phyloP scores from a whole-genome alignment of 768 basidiomycete species.

The Rhodotorula paludigena region DNA sequence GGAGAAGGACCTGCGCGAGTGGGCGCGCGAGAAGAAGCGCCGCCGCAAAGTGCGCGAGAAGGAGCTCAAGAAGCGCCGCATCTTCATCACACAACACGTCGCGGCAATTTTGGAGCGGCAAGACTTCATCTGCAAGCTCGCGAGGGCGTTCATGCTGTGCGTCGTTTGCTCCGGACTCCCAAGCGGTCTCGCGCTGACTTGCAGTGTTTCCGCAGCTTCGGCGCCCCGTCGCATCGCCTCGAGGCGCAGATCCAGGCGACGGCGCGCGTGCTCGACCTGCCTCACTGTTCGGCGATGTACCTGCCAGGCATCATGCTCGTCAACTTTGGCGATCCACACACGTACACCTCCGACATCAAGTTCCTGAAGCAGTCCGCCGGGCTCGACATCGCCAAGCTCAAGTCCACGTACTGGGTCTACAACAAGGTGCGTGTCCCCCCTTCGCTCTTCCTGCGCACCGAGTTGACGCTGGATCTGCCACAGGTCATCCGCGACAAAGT shows the following conservation, averaged over 20 bases:
- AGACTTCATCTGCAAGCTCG: conserved; percentile 53
- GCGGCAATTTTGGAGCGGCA: conserved; percentile 57
- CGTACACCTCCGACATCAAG: conserved; percentile 73
- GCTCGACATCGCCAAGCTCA: conserved; percentile 70
- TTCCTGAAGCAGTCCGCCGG: conserved; percentile 47
- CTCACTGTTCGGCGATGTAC: conserved; percentile 50
- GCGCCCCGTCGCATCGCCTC: conserved; percentile 52
- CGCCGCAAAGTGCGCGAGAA: conserved; percentile 52
- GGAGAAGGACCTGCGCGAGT: conserved; percentile 37
- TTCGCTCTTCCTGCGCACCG: neutral
- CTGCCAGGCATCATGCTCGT: conserved; percentile 60
- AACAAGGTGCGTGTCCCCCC: conserved; percentile 45
- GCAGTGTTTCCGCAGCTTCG: conserved; percentile 33
- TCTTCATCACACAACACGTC: conserved; percentile 57
- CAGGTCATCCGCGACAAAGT: conserved; percentile 64
- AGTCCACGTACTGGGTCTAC: conserved; percentile 39
- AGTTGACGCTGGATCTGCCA: neutral
- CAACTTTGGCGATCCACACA: conserved; percentile 73
- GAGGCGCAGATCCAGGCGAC: conserved; percentile 53
- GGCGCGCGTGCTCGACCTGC: conserved; percentile 49
- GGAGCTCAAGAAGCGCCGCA: conserved; percentile 59
- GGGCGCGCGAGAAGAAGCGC: conserved; percentile 44
- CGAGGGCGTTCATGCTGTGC: conserved; percentile 52
- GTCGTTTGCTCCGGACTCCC: too few relatives aligned
- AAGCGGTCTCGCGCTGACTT: neutral